Percentiles rank a stretch among this genome's conserved stretches.
Evolutionary conservation across 805 yeast species (phyloP).

Genomic region (Myxozyma vanderwaltii): DNA sequence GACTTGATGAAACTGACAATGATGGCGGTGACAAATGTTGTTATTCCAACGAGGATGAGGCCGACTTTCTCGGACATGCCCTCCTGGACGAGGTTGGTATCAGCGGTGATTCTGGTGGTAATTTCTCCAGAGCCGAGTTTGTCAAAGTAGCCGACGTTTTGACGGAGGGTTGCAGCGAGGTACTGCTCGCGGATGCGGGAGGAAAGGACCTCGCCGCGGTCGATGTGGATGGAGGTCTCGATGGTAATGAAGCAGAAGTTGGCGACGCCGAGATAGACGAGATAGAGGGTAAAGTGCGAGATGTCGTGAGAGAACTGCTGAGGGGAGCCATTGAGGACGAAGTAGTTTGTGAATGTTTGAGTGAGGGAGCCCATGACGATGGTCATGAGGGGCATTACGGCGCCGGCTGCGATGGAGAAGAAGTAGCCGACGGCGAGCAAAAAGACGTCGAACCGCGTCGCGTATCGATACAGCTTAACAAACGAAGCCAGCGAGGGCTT

Average conservation of each 20-base stretch:
- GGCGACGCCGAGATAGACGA: conserved; percentile 47
- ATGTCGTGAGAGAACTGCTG: conserved; percentile 41
- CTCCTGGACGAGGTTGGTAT: conserved; percentile 47
- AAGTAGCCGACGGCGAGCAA: conserved; percentile 40
- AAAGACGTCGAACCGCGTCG: conserved; percentile 35
- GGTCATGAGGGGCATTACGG: conserved; percentile 47
- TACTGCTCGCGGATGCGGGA: conserved; percentile 46
- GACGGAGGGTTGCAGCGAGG: conserved; percentile 44
- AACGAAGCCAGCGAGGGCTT: conserved; percentile 36
- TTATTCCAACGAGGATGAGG: conserved; percentile 42
- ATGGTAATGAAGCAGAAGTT: conserved; percentile 31
- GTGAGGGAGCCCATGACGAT: conserved; percentile 46
- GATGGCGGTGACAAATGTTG: conserved; percentile 47
- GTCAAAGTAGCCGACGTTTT: conserved; percentile 48
- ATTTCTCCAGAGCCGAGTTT: conserved; percentile 49
- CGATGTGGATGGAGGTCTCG: conserved; percentile 43
- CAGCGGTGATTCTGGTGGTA: conserved; percentile 48
- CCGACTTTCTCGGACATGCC: conserved; percentile 49
- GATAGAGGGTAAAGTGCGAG: conserved; percentile 44
- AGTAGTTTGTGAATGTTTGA: conserved; percentile 41
- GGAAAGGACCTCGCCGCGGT: conserved; percentile 47
- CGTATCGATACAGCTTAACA: conserved; percentile 41
- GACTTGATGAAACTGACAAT: conserved; percentile 45
- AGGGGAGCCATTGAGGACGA: conserved; percentile 25
- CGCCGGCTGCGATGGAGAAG: conserved; percentile 35